Base-by-base conservation (phyloP, 1,139 yeast species). In the Pneumocystis jirovecii region DNA sequence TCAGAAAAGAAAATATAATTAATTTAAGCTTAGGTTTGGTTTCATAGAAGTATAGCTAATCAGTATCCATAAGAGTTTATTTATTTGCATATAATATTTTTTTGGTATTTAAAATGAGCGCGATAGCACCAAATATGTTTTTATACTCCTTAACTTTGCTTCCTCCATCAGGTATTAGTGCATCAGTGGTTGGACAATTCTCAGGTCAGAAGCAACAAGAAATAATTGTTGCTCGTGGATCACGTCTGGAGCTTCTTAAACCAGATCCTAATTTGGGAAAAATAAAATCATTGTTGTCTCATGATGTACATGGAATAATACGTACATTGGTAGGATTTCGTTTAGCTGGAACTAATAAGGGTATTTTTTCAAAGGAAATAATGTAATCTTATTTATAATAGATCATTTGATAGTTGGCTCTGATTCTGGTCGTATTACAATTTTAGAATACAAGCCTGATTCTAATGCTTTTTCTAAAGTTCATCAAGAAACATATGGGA, bases 361-460 rank as follows among this genome's bases (percentile, higher is more conserved):
- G 61, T 42, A 31, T 29, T 29, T 60, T 42, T 31, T 64, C 63
- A 6, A 61, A 25, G n/a, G 1, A 31, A 31, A 6, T 29, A 25
- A 3, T 60, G 17, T 35, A 35, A 12, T 61, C 29, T 61, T 44
- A n/a, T 61, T 3, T 19, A 25, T 29, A 0, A 78, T 78, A 65
- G 95, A 89, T 70, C 77, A 78, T 57, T 70, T 91, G 35, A 81
- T 86, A n/a, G 74, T 89, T 2, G 82, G 95, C 0, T 83, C 95
- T 0, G 97, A 91, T 72, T 83, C 96, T 1, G 97, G 97, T 0
- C 83, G 83, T 66, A 70, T 90, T 29, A 77, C 85, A 0, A 74
- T 91, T 0, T 74, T 86, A 19, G 83, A 82, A 68, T 83, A 81
- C 70, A 78, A 81, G 63, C 69, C 73, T 0, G 74, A 73, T 0